Evolutionary conservation across 805 yeast genomes (phyloP).

Genomic region (Pichia heedii): DNA sequence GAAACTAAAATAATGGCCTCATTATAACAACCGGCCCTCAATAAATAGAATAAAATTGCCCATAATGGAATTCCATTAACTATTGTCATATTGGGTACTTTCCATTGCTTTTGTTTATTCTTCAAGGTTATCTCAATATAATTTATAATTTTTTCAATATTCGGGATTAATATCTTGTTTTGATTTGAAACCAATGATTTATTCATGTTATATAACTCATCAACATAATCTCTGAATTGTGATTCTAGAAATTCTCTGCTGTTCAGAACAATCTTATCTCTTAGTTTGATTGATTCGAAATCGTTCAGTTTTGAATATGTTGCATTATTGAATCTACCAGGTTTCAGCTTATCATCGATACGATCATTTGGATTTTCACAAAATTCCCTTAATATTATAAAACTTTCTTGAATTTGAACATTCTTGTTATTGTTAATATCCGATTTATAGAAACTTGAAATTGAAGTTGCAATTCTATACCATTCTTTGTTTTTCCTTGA

Average conservation of each 20-base stretch:
- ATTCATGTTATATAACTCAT: constrained; percentile 47
- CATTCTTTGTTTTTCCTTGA: constrained; percentile 44
- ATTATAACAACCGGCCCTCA: constrained; percentile 72
- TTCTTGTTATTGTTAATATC: constrained; percentile 51
- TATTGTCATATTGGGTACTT: constrained; percentile 44
- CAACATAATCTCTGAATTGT: constrained; percentile 72
- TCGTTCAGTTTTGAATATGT: constrained; percentile 21
- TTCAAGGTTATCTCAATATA: constrained; percentile 41
- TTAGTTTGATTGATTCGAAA: constrained; percentile 28
- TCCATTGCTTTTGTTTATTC: constrained; percentile 37
- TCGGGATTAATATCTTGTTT: constrained; percentile 30
- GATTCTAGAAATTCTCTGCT: constrained; percentile 57
- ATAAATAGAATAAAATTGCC: constrained; percentile 79
- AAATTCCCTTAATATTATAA: constrained; percentile 54
- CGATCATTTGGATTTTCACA: constrained; percentile 29
- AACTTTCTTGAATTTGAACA: constrained; percentile 64
- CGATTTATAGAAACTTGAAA: constrained; percentile 49
- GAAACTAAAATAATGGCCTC: constrained; percentile 70
- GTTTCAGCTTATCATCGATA: constrained; percentile 25
- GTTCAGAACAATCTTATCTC: constrained; percentile 41
- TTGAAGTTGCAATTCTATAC: constrained; percentile 51
- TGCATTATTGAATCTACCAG: constrained; percentile 28
- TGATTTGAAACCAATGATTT: constrained; percentile 3
- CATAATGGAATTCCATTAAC: constrained; percentile 88
- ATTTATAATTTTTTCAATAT: constrained; percentile 60